Conservation (phyloP, 495 filamentous ascomycete species). For the Trichoderma erinaceum region DNA sequence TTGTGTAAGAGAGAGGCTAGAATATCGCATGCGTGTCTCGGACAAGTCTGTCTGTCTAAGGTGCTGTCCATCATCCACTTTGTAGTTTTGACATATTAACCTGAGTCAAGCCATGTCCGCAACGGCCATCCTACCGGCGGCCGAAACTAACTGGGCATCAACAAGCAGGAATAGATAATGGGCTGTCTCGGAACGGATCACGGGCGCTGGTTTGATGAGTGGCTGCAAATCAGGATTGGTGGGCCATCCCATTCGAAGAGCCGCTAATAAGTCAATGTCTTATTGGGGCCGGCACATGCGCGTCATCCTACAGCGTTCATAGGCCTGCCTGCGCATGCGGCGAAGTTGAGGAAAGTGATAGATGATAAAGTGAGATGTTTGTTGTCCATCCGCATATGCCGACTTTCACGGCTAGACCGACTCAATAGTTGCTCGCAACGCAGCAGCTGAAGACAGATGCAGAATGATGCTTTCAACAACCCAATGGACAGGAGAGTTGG, state of each 20-base stretch:
- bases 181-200: constrained; percentile 3
- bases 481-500: neutral
- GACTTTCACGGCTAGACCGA: neutral
- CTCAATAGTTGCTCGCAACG: neutral
- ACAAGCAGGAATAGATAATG: neutral
- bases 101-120: neutral
- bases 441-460: neutral
- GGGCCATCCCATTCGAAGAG: neutral
- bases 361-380: neutral
- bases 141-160: neutral
- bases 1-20: neutral
- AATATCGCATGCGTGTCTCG: neutral
- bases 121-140: neutral
- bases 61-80: neutral
- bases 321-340: neutral
- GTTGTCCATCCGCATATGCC: neutral
- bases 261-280: neutral
- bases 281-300: neutral
- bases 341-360: neutral
- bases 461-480: neutral
- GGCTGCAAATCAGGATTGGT: neutral
- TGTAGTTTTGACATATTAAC: neutral
- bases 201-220: neutral
- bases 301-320: neutral
- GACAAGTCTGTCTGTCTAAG: neutral